These are phyloP conservation scores for Gastrolobium bilobum DNA, from an alignment of 306 rosid species.

Conservation along the genomic window DNA sequence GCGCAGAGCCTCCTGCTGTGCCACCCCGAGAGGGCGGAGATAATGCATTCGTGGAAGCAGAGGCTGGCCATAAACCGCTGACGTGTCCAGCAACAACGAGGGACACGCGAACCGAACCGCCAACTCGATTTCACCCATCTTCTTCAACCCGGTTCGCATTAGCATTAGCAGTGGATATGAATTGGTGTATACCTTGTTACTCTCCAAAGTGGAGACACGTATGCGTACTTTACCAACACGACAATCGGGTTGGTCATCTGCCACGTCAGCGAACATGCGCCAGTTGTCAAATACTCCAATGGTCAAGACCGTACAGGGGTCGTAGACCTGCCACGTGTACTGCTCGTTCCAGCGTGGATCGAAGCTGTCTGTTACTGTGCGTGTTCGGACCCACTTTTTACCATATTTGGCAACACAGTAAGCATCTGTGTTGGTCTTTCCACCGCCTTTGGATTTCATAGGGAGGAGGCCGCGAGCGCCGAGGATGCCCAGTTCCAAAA, in stretches of 20 bases:
- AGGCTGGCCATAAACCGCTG: slow-evolving; percentile 81
- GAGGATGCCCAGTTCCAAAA: slow-evolving; percentile 89
- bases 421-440: slow-evolving; percentile 80
- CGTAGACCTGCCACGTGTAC: slow-evolving; percentile 92
- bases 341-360: slow-evolving; percentile 97
- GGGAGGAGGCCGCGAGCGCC: slow-evolving; percentile 89
- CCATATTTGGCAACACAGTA: slow-evolving; percentile 93
- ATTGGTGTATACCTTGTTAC: slow-evolving; percentile 79
- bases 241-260: slow-evolving; percentile 54
- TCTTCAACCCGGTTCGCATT: slow-evolving; percentile 72
- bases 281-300: slow-evolving; percentile 83
- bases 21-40: slow-evolving; percentile 87
- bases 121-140: slow-evolving; percentile 88
- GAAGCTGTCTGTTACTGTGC: slow-evolving; percentile 77
- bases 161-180: slow-evolving; percentile 79
- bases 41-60: slow-evolving; percentile 90
- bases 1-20: slow-evolving; percentile 87
- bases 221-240: slow-evolving; percentile 84
- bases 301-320: slow-evolving; percentile 84
- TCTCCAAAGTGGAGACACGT: slow-evolving; percentile 88
- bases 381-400: slow-evolving; percentile 88
- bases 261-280: slow-evolving; percentile 60
- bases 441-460: slow-evolving; percentile 68
- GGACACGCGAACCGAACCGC: slow-evolving; percentile 90
- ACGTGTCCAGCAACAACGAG: slow-evolving; percentile 77